phyloP scores from a whole-genome alignment of 306 rosid genomes.

The Amphicarpaea edgeworthii region DNA sequence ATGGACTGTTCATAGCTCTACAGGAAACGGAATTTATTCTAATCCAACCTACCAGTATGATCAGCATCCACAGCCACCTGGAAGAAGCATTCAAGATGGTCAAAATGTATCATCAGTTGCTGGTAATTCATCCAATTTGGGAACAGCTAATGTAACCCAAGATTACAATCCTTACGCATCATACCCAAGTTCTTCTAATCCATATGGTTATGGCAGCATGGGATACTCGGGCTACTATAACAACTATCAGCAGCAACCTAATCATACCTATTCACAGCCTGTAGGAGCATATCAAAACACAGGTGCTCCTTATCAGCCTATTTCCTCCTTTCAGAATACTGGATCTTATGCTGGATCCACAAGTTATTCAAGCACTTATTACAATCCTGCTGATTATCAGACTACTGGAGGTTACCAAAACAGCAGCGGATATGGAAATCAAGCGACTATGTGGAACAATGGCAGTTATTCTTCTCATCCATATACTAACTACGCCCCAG shows the following conservation, averaged over 20 bases:
- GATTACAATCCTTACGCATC: constrained; percentile 87
- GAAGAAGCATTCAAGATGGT: constrained; percentile 70
- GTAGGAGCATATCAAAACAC: constrained; percentile 99
- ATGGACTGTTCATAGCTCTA: constrained; percentile 71
- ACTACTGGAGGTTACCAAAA: constrained; percentile 90
- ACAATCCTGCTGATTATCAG: constrained; percentile 99
- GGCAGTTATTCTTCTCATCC: constrained; percentile 76
- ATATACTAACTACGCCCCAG: constrained; percentile 75
- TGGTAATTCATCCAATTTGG: constrained; percentile 88
- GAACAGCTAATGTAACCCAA: constrained; percentile 85
- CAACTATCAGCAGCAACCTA: constrained; percentile 92
- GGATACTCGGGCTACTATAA: constrained; percentile 86
- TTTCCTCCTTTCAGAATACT: constrained; percentile 98
- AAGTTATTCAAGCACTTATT: constrained; percentile 99
- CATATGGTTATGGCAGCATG: constrained; percentile 89
- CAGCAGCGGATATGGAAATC: constrained; percentile 78
- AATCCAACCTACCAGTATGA: constrained; percentile 79
- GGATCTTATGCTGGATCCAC: constrained; percentile 99
- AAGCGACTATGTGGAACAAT: constrained; percentile 77
- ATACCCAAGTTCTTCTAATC: constrained; percentile 81
- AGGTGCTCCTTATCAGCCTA: constrained; percentile 99
- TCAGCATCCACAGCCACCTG: constrained; percentile 74
- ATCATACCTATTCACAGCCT: constrained; percentile 87
- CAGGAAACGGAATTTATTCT: constrained; percentile 70
- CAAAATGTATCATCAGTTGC: constrained; percentile 68